Conservation (phyloP, 2,329 filamentous ascomycete species). For the Pseudogymnoascus sp. region DNA sequence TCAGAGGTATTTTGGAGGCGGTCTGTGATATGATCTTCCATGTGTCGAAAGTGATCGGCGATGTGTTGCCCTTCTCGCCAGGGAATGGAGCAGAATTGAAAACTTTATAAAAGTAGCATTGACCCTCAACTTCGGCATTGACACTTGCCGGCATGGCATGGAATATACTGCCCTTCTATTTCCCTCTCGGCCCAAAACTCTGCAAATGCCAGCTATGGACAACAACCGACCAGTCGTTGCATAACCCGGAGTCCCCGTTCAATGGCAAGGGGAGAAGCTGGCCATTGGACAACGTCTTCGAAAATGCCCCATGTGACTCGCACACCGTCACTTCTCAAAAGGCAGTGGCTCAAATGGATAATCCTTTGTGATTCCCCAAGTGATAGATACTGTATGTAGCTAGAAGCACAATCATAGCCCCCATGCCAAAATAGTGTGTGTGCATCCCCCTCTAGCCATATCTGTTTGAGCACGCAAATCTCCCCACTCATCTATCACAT, state of each 20-base stretch:
- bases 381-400: background rate
- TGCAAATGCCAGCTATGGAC: background rate
- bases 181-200: background rate
- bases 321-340: background rate
- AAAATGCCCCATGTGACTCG: background rate
- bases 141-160: background rate
- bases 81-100: background rate
- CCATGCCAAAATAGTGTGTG: background rate
- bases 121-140: background rate
- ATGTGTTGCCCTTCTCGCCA: background rate
- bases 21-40: background rate
- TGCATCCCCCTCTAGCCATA: background rate
- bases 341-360: background rate
- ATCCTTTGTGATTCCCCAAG: background rate
- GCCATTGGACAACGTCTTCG: background rate
- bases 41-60: background rate
- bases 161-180: background rate
- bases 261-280: background rate
- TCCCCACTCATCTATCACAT: constrained; percentile 9
- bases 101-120: background rate
- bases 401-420: background rate
- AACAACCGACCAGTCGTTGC: background rate
- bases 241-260: background rate
- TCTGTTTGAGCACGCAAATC: background rate
- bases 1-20: background rate